Evolutionary conservation across 2,329 filamentous ascomycete genomes (phyloP).

Genomic region (Neonectria magnoliae): DNA sequence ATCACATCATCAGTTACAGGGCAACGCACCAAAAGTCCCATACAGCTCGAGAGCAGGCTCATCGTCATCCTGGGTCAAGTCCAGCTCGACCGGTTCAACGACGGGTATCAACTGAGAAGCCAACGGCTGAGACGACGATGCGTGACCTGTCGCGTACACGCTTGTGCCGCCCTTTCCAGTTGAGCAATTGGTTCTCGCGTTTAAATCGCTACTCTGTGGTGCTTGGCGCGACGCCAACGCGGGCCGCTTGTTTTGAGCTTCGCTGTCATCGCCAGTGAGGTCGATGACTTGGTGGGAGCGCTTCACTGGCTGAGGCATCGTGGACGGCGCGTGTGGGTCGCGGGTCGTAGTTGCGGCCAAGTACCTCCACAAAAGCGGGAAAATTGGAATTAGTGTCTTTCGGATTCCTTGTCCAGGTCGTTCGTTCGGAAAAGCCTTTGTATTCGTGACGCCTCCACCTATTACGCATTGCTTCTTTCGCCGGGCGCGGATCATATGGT

Average conservation of each 20-base stretch:
- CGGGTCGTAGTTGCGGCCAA: background rate
- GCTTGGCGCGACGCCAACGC: constrained; percentile 26
- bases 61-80: constrained; percentile 57
- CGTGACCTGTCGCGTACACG: constrained; percentile 16
- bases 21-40: constrained; percentile 54
- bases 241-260: constrained; percentile 39
- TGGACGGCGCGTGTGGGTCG: background rate
- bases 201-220: background rate
- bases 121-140: constrained; percentile 27
- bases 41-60: constrained; percentile 57
- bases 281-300: constrained; percentile 52
- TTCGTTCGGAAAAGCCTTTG: background rate
- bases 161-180: constrained; percentile 33
- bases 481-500: background rate
- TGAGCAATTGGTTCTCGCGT: constrained; percentile 12
- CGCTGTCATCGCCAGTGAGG: constrained; percentile 51
- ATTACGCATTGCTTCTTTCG: background rate
- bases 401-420: background rate
- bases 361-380: background rate
- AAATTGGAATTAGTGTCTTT: background rate
- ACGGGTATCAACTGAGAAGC: constrained; percentile 32
- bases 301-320: constrained; percentile 45
- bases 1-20: background rate
- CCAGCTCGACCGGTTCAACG: constrained; percentile 52
- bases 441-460: background rate